Evolutionary conservation across 208 protist genomes (phyloP).

Genomic region (Blastocrithidia nonstop): DNA sequence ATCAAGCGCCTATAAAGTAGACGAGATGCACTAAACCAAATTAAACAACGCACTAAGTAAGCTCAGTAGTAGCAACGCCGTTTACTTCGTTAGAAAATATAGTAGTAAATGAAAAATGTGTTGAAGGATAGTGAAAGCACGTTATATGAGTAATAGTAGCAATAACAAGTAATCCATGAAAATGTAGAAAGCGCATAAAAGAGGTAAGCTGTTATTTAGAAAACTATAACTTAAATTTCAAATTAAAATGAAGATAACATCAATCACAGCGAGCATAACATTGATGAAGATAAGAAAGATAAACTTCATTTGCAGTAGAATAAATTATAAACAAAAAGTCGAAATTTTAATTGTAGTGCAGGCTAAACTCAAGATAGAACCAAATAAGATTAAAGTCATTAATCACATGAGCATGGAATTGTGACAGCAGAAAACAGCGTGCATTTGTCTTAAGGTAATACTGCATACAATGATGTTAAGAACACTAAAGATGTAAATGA

Average conservation of each 20-base stretch:
- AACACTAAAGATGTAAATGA: too few species aligned
- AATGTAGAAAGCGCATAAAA: constrained; percentile 4
- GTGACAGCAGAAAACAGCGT: too few species aligned
- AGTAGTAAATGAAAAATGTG: constrained; percentile 22
- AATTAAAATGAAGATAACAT: constrained; percentile 12
- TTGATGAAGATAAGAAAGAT: too few species aligned
- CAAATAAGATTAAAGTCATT: too few species aligned
- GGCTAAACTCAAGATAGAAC: too few species aligned
- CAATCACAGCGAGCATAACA: not conserved
- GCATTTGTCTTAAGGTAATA: too few species aligned
- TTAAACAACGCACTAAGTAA: constrained; percentile 36
- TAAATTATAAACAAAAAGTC: too few species aligned
- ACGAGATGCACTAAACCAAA: constrained; percentile 32
- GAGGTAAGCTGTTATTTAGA: constrained; percentile 1
- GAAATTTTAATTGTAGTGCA: too few species aligned
- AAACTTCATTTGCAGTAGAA: too few species aligned
- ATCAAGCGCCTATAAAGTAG: constrained; percentile 31
- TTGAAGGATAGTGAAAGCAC: constrained; percentile 3
- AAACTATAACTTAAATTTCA: not conserved
- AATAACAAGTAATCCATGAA: constrained; percentile 11
- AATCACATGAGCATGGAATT: too few species aligned
- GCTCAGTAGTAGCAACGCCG: constrained; percentile 31
- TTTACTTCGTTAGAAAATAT: constrained; percentile 34
- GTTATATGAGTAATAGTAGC: not conserved
- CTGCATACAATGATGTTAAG: too few species aligned